phyloP scores from a whole-genome alignment of 768 basidiomycete species.

The Naganishia kalamii region DNA sequence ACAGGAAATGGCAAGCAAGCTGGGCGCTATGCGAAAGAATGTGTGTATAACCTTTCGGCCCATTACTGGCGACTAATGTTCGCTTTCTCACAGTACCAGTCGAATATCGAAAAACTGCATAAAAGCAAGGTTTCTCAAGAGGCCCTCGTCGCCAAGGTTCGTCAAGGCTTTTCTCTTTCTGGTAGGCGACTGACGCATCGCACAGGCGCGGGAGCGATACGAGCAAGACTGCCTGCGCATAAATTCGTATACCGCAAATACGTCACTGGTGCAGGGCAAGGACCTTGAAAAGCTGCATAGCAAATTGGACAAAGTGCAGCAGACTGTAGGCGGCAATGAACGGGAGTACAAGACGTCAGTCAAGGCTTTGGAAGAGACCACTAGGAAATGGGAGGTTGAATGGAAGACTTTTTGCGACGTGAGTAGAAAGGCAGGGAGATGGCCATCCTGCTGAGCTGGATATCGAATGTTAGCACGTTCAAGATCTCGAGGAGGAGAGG shows the following conservation, averaged over 20 bases:
- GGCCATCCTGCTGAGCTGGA: neutral
- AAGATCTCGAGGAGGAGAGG: slow-evolving; percentile 93
- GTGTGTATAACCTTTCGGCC: neutral
- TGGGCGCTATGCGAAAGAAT: slow-evolving; percentile 4
- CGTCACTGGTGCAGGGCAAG: slow-evolving; percentile 81
- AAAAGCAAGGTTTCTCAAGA: slow-evolving; percentile 84
- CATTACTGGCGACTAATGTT: neutral
- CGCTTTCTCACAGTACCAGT: slow-evolving; percentile 50
- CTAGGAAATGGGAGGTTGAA: slow-evolving; percentile 78
- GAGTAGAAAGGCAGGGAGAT: slow-evolving; percentile 17
- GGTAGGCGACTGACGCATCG: neutral
- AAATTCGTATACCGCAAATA: slow-evolving; percentile 88
- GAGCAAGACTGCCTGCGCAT: slow-evolving; percentile 85
- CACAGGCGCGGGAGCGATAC: slow-evolving; percentile 77
- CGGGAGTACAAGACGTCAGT: slow-evolving; percentile 86
- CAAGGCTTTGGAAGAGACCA: slow-evolving; percentile 68
- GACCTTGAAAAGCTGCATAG: slow-evolving; percentile 82
- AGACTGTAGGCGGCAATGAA: slow-evolving; percentile 84
- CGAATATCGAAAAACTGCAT: slow-evolving; percentile 78
- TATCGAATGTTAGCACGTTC: slow-evolving; percentile 54
- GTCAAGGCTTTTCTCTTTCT: slow-evolving; percentile 1
- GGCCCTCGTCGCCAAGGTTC: slow-evolving; percentile 66
- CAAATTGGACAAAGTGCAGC: slow-evolving; percentile 80
- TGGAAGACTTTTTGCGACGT: slow-evolving; percentile 90
- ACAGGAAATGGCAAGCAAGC: slow-evolving; percentile 13